phyloP scores from a whole-genome alignment of 2,329 filamentous ascomycete genomes.

The Ceratocystiopsis brevicomis region DNA sequence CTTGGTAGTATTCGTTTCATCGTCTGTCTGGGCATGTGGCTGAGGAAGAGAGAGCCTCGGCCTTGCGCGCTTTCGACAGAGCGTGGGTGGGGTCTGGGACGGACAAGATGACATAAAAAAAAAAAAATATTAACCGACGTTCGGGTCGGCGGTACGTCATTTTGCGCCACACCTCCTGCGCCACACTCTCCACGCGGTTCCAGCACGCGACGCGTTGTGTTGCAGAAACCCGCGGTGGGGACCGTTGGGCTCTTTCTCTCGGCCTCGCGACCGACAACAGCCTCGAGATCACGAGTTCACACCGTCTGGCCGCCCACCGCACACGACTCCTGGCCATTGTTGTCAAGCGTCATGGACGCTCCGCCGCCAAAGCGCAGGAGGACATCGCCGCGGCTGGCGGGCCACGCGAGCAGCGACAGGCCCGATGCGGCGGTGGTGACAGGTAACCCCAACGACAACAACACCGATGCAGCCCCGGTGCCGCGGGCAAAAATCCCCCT shows the following conservation, averaged over 20 bases:
- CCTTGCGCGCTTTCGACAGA: too few relatives aligned
- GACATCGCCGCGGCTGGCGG: slow-evolving; percentile 33
- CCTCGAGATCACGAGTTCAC: too few relatives aligned
- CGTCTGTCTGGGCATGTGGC: too few relatives aligned
- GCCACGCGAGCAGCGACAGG: slow-evolving; percentile 14
- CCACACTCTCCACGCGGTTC: neutral
- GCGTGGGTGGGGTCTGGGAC: too few relatives aligned
- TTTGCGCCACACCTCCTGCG: neutral
- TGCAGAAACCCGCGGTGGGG: neutral
- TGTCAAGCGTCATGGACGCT: slow-evolving; percentile 25
- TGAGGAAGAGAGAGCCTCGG: too few relatives aligned
- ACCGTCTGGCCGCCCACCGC: neutral
- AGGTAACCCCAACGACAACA: slow-evolving; percentile 5
- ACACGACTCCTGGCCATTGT: neutral
- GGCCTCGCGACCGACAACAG: neutral
- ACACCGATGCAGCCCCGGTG: slow-evolving; percentile 13
- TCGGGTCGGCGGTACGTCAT: too few relatives aligned
- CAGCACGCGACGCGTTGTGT: neutral
- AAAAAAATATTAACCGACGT: too few relatives aligned
- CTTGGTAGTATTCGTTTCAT: too few relatives aligned
- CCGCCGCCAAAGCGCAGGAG: slow-evolving; percentile 46
- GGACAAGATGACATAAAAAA: too few relatives aligned
- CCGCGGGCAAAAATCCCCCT: slow-evolving; percentile 24
- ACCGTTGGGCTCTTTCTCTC: neutral
- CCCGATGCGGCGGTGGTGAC: neutral